These are phyloP conservation scores for Alternaria novae-zelandiae DNA, from an alignment of 2,329 filamentous ascomycete genomes.

Conservation along the genomic window DNA sequence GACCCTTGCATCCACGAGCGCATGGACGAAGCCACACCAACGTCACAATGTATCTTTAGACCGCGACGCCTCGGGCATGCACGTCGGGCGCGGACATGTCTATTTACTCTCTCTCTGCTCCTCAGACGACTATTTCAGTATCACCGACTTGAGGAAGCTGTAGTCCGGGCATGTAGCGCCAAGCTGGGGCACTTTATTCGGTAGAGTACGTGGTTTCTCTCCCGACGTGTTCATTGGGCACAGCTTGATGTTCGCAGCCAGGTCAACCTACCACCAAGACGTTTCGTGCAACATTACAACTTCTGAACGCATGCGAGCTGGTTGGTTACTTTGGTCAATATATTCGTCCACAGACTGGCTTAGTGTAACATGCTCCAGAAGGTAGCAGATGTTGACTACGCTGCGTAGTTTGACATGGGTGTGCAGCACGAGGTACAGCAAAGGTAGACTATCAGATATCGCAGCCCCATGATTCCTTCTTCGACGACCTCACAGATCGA, in stretches of 20 bases:
- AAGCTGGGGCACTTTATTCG: conserved; percentile 7
- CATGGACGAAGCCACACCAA: conserved; percentile 36
- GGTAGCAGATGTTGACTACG: neutral
- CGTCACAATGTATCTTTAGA: conserved; percentile 22
- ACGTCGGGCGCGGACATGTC: neutral
- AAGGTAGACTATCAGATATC: neutral
- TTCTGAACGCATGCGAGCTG: neutral
- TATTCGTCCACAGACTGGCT: neutral
- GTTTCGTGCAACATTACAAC: neutral
- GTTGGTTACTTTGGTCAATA: neutral
- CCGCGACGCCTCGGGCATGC: neutral
- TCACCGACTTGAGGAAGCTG: neutral
- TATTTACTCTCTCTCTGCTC: neutral
- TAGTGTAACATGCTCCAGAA: neutral
- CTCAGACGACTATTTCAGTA: neutral
- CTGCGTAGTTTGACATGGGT: neutral
- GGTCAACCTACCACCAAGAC: conserved; percentile 1
- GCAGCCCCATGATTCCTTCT: neutral
- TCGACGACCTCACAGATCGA: neutral
- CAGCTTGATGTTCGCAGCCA: neutral
- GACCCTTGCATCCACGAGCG: conserved; percentile 11
- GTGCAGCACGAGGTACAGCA: neutral
- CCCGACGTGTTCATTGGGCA: conserved; percentile 13
- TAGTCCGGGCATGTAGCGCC: neutral
- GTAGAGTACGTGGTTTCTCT: conserved; percentile 4